Conservation (phyloP, 2,329 filamentous ascomycete genomes). For the Ambrosiella beaveri region DNA sequence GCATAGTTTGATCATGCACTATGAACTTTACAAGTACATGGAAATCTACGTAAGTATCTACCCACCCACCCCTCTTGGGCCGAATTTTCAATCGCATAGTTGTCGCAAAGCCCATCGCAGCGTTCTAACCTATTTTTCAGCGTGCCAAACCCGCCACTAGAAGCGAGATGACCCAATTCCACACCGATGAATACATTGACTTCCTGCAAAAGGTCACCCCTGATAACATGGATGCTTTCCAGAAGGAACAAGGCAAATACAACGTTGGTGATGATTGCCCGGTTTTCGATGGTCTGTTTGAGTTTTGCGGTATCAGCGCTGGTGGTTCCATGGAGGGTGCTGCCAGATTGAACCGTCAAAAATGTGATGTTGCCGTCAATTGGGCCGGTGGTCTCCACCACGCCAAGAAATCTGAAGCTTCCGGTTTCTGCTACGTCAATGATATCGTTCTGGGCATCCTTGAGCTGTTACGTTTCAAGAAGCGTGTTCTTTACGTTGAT, state of each 20-base stretch:
- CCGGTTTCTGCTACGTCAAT: conserved; percentile 97
- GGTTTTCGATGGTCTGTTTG: conserved; percentile 93
- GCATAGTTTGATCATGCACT: conserved; percentile 90
- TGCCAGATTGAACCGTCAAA: conserved; percentile 70
- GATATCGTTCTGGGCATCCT: conserved; percentile 95
- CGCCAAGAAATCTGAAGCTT: conserved; percentile 91
- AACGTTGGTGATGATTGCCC: conserved; percentile 95
- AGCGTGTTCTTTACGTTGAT: conserved; percentile 93
- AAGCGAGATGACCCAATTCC: conserved; percentile 85
- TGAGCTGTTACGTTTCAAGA: conserved; percentile 75
- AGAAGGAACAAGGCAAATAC: conserved; percentile 66
- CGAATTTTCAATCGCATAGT: neutral
- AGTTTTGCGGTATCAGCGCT: conserved; percentile 88
- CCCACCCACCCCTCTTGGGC: neutral
- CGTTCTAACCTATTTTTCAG: conserved; percentile 23
- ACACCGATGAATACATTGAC: conserved; percentile 88
- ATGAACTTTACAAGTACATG: conserved; percentile 91
- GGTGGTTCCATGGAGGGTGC: conserved; percentile 90
- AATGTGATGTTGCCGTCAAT: conserved; percentile 94
- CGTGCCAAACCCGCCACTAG: conserved; percentile 72
- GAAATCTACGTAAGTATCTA: conserved; percentile 65
- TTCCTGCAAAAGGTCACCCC: conserved; percentile 91
- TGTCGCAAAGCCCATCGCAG: neutral
- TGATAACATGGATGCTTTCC: conserved; percentile 90
- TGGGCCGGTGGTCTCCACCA: conserved; percentile 97